phyloP scores from a whole-genome alignment of 1,284 basidiomycete species.

The Ceratobasidium theobromae region DNA sequence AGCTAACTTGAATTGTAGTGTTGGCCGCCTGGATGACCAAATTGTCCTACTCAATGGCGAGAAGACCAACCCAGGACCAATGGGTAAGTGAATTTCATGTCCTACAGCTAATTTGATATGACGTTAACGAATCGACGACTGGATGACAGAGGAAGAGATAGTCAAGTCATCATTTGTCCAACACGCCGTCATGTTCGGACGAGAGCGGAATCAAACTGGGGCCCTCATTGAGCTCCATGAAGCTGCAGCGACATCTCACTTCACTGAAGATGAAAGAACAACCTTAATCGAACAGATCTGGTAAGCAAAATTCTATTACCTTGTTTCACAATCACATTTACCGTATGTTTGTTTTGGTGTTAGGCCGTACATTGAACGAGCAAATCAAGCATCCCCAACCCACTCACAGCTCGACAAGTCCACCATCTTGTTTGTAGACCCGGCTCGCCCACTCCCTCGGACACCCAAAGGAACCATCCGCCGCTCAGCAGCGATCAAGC shows the following conservation, averaged over 20 bases:
- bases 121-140: no score
- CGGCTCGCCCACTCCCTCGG: background rate
- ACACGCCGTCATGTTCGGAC: conserved; percentile 46
- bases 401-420: conserved; percentile 50
- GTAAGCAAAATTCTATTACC: conserved; percentile 39
- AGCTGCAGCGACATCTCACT: conserved; percentile 43
- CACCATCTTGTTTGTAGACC: background rate
- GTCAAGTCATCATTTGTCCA: conserved; percentile 45
- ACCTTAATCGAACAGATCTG: conserved; percentile 46
- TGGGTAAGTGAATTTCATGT: conserved; percentile 48
- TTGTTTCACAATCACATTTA: background rate
- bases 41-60: conserved; percentile 34
- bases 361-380: conserved; percentile 47
- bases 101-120: conserved; percentile 43
- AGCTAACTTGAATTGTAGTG: background rate
- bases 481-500: conserved; percentile 13
- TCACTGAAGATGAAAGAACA: conserved; percentile 40
- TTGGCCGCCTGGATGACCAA: conserved; percentile 34
- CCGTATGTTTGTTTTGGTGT: background rate
- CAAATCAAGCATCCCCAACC: conserved; percentile 46
- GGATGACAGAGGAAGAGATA: conserved; percentile 38
- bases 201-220: conserved; percentile 49
- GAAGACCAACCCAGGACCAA: conserved; percentile 48
- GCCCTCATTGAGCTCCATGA: conserved; percentile 48
- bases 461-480: conserved; percentile 27